Conservation (phyloP, 2,329 filamentous ascomycete genomes). For the Ophiostoma australiae region DNA sequence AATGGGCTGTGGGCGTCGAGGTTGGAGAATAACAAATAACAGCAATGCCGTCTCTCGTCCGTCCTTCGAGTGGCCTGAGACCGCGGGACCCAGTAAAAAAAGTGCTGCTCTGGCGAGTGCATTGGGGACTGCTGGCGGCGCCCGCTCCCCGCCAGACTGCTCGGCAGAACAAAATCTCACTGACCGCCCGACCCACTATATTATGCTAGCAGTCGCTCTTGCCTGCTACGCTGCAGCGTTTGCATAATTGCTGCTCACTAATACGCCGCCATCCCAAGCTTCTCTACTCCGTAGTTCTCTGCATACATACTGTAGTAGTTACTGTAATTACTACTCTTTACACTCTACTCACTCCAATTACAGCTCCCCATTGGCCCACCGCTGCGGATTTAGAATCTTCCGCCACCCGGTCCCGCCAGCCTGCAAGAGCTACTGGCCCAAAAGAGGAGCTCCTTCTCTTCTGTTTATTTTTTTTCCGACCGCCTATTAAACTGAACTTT, state of each 20-base stretch:
- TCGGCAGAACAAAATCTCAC: conserved; percentile 19
- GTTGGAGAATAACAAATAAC: background rate
- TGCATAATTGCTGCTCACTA: conserved; percentile 3
- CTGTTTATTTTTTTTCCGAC: conserved; percentile 27
- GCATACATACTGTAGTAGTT: no score
- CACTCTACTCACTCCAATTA: background rate
- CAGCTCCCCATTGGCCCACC: conserved; percentile 23
- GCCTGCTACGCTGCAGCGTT: background rate
- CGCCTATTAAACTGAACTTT: conserved; percentile 8
- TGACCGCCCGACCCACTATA: conserved; percentile 18
- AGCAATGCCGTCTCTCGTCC: background rate
- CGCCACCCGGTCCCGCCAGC: conserved; percentile 12
- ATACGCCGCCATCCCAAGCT: background rate
- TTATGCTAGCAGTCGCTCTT: background rate
- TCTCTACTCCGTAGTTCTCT: conserved; percentile 19
- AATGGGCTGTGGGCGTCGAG: background rate
- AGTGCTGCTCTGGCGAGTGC: conserved; percentile 13
- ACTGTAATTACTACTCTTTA: no score
- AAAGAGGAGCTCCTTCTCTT: conserved; percentile 19
- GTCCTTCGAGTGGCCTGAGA: conserved; percentile 23
- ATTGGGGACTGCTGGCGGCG: background rate
- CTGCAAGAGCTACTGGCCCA: conserved; percentile 10
- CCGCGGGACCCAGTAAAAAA: conserved; percentile 22
- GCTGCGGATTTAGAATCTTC: conserved; percentile 24
- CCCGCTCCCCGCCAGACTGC: conserved; percentile 19